A percentile compares a stretch with the other conserved stretches of the same genome.
These are phyloP conservation scores for Acanthamoeba healyi DNA, from an alignment of 208 protist species.

Conservation along the genomic window DNA sequence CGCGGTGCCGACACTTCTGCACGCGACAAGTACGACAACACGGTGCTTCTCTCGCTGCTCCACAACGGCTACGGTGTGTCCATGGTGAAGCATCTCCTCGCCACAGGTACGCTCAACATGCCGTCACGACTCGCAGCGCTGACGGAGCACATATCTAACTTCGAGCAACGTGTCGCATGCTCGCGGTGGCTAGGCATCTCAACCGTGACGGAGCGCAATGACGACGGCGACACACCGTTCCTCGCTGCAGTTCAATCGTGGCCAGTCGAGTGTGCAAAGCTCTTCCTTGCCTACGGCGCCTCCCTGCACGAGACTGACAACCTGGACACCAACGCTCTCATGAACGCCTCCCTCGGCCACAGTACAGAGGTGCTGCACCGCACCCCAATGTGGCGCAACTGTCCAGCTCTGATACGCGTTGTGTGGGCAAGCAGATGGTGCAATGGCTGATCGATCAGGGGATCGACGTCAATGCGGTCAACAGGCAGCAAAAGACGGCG, in stretches of 20 bases:
- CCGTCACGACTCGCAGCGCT: no score
- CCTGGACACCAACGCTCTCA: neutral
- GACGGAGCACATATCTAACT: no score
- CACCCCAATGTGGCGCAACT: neutral
- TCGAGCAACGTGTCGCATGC: no score
- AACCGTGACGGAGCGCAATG: neutral
- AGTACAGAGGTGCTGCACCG: neutral
- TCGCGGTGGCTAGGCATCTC: conserved; percentile 31
- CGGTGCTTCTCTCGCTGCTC: neutral
- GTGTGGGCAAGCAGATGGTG: conserved; percentile 21
- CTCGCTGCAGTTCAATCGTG: neutral
- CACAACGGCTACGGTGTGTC: conserved; percentile 17
- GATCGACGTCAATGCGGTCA: conserved; percentile 24
- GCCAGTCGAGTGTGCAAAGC: conserved; percentile 33
- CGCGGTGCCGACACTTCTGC: neutral
- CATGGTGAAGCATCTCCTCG: conserved; percentile 16
- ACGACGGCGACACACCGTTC: conserved; percentile 38
- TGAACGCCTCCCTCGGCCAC: conserved; percentile 11
- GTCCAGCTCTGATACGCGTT: neutral
- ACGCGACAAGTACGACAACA: conserved; percentile 4
- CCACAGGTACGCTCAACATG: conserved; percentile 8
- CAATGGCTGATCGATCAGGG: conserved; percentile 19
- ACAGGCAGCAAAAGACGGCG: neutral
- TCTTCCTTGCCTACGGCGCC: neutral
- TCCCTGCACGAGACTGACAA: neutral